Evolutionary conservation across 2,329 filamentous ascomycete species (phyloP).

Genomic region (Rugonectria rugulosa): DNA sequence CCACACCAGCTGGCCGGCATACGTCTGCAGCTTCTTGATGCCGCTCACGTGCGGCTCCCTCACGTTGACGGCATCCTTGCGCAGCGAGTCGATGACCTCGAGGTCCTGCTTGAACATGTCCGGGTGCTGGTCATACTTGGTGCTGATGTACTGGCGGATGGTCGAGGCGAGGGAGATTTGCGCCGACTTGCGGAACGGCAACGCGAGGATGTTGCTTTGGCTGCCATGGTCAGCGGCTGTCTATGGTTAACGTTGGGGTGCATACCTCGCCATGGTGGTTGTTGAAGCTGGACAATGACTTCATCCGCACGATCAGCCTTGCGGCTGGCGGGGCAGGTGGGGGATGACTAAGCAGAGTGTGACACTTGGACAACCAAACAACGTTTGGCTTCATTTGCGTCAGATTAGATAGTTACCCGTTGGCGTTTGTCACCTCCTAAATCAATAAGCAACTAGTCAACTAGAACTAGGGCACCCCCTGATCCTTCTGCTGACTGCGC

Average conservation of each 20-base stretch:
- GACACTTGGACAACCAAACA: too few species aligned
- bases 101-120: constrained; percentile 94
- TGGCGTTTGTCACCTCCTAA: too few species aligned
- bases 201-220: constrained; percentile 69
- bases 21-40: constrained; percentile 85
- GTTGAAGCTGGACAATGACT: constrained; percentile 34
- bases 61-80: constrained; percentile 86
- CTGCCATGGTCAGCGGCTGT: constrained; percentile 27
- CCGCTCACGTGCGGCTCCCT: constrained; percentile 88
- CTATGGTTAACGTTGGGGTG: not conserved
- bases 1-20: constrained; percentile 93
- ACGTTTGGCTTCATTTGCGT: not conserved
- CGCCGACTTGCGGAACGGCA: constrained; percentile 89
- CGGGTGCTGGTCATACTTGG: constrained; percentile 98
- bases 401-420: too few species aligned
- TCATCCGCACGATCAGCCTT: constrained; percentile 29
- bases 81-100: constrained; percentile 82
- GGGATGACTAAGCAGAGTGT: constrained; percentile 17
- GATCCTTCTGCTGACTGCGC: not conserved
- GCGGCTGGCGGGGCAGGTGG: constrained; percentile 36
- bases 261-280: constrained; percentile 41
- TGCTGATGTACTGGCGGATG: constrained; percentile 94
- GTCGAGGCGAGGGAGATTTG: constrained; percentile 80
- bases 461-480: not conserved
- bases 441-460: too few species aligned